These are phyloP conservation scores for Botrytis pseudocinerea DNA, from an alignment of 2,329 filamentous ascomycete species.

Conservation along the genomic window DNA sequence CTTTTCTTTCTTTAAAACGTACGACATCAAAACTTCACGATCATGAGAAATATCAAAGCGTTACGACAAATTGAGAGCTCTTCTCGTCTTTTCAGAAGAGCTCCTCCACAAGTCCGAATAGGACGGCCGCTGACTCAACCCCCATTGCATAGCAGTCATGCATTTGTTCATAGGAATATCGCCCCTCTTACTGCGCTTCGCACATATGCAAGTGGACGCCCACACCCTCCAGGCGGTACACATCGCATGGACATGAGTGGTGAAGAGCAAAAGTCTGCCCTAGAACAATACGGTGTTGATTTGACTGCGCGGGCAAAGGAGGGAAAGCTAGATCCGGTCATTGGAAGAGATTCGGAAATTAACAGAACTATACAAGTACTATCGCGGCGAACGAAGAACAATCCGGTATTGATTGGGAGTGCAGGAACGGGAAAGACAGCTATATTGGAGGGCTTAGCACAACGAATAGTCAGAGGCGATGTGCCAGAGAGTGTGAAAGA, in stretches of 20 bases:
- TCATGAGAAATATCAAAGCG: constrained; percentile 31
- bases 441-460: constrained; percentile 84
- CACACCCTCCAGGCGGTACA: constrained; percentile 87
- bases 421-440: constrained; percentile 89
- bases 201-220: constrained; percentile 67
- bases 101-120: constrained; percentile 26
- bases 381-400: constrained; percentile 87
- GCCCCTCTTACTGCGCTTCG: constrained; percentile 49
- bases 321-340: constrained; percentile 93
- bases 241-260: constrained; percentile 88
- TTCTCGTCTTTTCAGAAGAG: constrained; percentile 34
- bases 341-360: constrained; percentile 88
- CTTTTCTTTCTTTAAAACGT: neutral
- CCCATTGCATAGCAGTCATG: constrained; percentile 24
- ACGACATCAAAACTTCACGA: neutral
- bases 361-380: constrained; percentile 93
- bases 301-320: constrained; percentile 80
- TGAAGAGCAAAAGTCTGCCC: constrained; percentile 75
- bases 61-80: constrained; percentile 35
- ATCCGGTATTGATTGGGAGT: constrained; percentile 84
- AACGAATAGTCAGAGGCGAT: constrained; percentile 87
- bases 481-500: constrained; percentile 96
- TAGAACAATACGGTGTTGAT: constrained; percentile 91
- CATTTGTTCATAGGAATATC: constrained; percentile 34
- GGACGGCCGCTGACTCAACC: constrained; percentile 19